These are phyloP conservation scores for Suillus weaverae DNA, from an alignment of 768 basidiomycete species.

Conservation along the genomic window DNA sequence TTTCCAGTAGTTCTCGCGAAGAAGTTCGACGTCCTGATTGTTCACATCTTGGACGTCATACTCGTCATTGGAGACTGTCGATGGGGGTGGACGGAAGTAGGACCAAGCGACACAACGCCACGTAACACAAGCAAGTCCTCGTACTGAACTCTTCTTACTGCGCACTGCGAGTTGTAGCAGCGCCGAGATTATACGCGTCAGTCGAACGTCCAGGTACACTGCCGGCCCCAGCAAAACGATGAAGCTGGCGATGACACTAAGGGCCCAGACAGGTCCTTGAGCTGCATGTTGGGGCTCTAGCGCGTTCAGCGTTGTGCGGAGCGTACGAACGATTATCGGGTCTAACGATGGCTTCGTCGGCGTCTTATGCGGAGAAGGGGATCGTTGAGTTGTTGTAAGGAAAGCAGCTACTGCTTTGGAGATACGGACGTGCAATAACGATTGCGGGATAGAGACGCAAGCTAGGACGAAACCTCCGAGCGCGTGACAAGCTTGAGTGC, in stretches of 20 bases:
- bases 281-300: conserved; percentile 60
- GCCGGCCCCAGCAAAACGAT: conserved; percentile 64
- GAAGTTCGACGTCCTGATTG: conserved; percentile 26
- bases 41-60: conserved; percentile 18
- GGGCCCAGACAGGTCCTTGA: conserved; percentile 78
- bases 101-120: conserved; percentile 72
- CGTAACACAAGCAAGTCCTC: conserved; percentile 57
- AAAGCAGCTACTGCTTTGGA: conserved; percentile 48
- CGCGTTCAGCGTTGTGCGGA: conserved; percentile 60
- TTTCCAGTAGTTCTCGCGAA: conserved; percentile 45
- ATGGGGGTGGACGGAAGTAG: conserved; percentile 56
- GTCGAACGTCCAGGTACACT: conserved; percentile 44
- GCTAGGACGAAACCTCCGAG: conserved; percentile 68
- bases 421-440: conserved; percentile 51
- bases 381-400: conserved; percentile 41
- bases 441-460: conserved; percentile 46
- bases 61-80: conserved; percentile 22
- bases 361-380: conserved; percentile 40
- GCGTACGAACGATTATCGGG: conserved; percentile 58
- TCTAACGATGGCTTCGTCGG: conserved; percentile 41
- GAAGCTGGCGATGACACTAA: conserved; percentile 64
- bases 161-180: conserved; percentile 57
- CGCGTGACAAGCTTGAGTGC: conserved; percentile 74
- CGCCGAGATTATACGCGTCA: conserved; percentile 47
- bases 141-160: conserved; percentile 63